Base-by-base conservation (phyloP, 164 flowering plant species). In the Euptelea pleiosperma region DNA sequence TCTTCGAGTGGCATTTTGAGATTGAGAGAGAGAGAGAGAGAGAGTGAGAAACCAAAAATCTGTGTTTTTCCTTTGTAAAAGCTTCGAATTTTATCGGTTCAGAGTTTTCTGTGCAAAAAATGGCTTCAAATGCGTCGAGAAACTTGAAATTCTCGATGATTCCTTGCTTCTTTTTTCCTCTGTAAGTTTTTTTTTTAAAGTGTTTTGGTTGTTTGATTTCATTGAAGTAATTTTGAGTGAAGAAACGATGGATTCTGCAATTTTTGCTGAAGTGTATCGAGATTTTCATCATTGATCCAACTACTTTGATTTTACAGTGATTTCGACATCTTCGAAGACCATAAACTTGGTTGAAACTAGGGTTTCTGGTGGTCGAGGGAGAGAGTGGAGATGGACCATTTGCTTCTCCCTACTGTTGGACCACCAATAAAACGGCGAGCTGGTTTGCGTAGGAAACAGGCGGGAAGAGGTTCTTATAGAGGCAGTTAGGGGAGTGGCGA, bases 401-500 rank as follows among this genome's bases (percentile, higher is more conserved):
- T 81, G 80, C 67, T 80, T 37, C 69, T 78, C 45, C 79, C 82
- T 28, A 79, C 83, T 5, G 84, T 78, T 19, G 90, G 87, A 65
- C 91, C 89, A 65, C 93, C 89, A 47, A 78, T 89, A 76, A 86
- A 81, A 60, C 77, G 80, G 71, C 75, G 89, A 66, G 93, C 93
- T 19, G 90, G 92, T 65, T 74, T 89, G 66, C 59, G 96, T 70
- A 89, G 86, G 78, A 81, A 89, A 54, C 96, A 89, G 63, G 96
- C 96, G 8, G 93, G 96, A 31, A 78, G 96, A 81, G 96, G 96
- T 15, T 86, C 93, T 24, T 89, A 89, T 60, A 73, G 96, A 62
- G 96, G 91, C 22, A 89, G 96, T 61, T 89, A 89, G 88, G 61
- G 41, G 33, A 28, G 39, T 56, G 7, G 34, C 58, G 46, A n/a